phyloP scores from a whole-genome alignment of 805 yeast species.

The Candida parachauliodes region DNA sequence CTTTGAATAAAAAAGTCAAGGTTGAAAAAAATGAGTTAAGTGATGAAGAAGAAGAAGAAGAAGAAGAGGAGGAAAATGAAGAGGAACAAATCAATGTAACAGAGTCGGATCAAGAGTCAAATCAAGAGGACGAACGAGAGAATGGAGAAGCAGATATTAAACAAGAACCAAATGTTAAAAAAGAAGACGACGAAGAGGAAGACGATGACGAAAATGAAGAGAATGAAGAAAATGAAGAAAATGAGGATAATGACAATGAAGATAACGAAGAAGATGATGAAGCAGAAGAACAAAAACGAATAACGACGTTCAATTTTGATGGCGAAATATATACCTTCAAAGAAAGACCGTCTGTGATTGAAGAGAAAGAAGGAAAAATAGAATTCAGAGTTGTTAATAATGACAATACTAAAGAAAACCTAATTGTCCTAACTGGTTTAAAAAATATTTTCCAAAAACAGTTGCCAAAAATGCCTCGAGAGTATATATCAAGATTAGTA shows the following conservation, averaged over 20 bases:
- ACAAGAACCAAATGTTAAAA: too few relatives aligned
- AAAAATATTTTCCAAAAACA: slow-evolving; percentile 97
- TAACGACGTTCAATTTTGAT: slow-evolving; percentile 59
- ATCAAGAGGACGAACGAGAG: too few relatives aligned
- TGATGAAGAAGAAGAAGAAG: slow-evolving; percentile 21
- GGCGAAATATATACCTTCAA: slow-evolving; percentile 79
- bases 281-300: slow-evolving; percentile 40
- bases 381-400: slow-evolving; percentile 96
- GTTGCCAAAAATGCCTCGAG: slow-evolving; percentile 97
- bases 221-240: slow-evolving; percentile 23
- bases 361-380: slow-evolving; percentile 88
- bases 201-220: slow-evolving; percentile 11
- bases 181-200: slow-evolving; percentile 14
- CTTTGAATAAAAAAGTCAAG: slow-evolving; percentile 22
- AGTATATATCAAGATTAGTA: slow-evolving; percentile 89
- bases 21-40: slow-evolving; percentile 18
- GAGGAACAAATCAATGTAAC: slow-evolving; percentile 16
- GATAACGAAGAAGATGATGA: slow-evolving; percentile 44
- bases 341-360: slow-evolving; percentile 91
- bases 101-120: too few relatives aligned
- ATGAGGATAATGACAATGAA: slow-evolving; percentile 33
- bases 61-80: slow-evolving; percentile 14
- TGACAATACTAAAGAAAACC: slow-evolving; percentile 80
- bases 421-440: slow-evolving; percentile 90
- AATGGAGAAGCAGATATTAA: too few relatives aligned